Base-by-base conservation (phyloP, 352 stramenopile genomes). In the Globisporangium canariense region DNA sequence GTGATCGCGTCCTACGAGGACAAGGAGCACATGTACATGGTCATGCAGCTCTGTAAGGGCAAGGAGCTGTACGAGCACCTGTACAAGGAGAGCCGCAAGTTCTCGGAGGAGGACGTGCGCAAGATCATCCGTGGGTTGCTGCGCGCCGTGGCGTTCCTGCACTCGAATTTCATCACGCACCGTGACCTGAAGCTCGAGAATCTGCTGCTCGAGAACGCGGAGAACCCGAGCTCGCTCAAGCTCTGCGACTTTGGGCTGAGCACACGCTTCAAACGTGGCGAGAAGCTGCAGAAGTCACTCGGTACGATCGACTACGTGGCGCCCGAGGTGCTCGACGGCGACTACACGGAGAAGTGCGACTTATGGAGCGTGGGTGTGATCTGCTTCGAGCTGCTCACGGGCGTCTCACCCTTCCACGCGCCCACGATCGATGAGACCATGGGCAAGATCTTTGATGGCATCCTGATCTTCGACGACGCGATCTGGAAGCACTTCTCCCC, bases 171-270 rank as follows among this genome's bases (percentile, higher is more conserved):
- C 25, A 88, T 91, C 74, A 91, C 76, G 40, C 84, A 92, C 45
- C 79, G 86, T 3, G 86, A 94, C 64, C 62, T 94, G 11, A 94
- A 94, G 62, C 69, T 94, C 13, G 86, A 94, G 66, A 94, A 94
- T 52, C 59, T 95, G 54, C 59, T 95, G 56, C 68, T 95, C 13
- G 84, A 93, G 68, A 81, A 89, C 60, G 76, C 83, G 0, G 72
- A 78, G 14, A 74, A 84, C 32, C 69, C 73, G 30, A 77, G 70
- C 11, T 90, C 84, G n/a, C 69, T 93, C 25, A 90, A 90, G 56
- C 58, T 94, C n/a, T 93, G 84, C 41, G 84, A 94, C 54, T 94
- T 94, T 67, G 86, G 84, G 3, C 69, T 94, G 22, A 91, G 79
- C 32, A 92, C 86, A 40, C 81, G 79, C 32, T 91, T 92, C 45